Base-by-base conservation (phyloP, 192 early-diverging fungal species). In the Backusella australiensis region DNA sequence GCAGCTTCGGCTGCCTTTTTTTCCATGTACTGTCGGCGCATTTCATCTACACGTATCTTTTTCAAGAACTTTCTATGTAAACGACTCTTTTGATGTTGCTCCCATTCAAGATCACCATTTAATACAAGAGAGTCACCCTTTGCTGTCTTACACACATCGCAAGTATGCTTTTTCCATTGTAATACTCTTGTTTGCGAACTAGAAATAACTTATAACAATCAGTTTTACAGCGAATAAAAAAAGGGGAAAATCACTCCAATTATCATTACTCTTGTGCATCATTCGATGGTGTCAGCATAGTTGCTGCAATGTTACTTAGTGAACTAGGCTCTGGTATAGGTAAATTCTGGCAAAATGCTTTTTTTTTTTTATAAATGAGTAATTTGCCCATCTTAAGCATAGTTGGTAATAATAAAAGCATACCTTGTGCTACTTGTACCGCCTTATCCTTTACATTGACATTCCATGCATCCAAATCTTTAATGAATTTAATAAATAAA, bases 51-150 rank as follows among this genome's bases (percentile, higher is more conserved):
- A 38, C 74, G 77, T 6, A 78, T 75, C 34, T 49, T 79, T 71
- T 82, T 83, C 29, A 72, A 82, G 26, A 84, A 86, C 53, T 85
- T 87, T 72, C 84, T 83, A 80, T 97, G 96, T 46, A 84, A 84
- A 17, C 88, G 87, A 56, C 90, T 92, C 21, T 77, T 80, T 9
- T 92, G 63, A 71, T 97, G 96, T 71, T 93, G 91, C 46, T 90
- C 83, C 89, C 92, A 94, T 71, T 94, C 92, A 15, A 81, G 82
- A 32, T 87, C 82, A n/a, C 96, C 96, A 73, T 95, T 91, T 26
- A 96, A 86, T 70, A 80, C 81, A n/a, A 78, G 77, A 12, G 42
- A 82, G 23, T 84, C 80, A 21, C 81, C 84, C 8, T 78, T 79
- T 34, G 75, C 63, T 49, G 78, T 85, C 29, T 83, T 89, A 74